phyloP scores from a whole-genome alignment of 106 monocot species.

The Dendrobium officinale region DNA sequence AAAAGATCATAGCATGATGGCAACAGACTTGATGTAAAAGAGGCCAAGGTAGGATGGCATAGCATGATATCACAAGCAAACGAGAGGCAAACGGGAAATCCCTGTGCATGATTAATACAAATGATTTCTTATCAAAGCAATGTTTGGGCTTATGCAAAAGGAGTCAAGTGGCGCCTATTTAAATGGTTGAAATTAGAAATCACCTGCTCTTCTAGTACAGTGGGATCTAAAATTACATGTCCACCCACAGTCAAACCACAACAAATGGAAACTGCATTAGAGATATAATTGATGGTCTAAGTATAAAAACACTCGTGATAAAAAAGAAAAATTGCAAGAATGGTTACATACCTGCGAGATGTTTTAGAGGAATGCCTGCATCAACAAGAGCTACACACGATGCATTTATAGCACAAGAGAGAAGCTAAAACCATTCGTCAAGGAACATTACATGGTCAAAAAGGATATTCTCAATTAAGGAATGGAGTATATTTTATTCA shows the following conservation, averaged over 20 bases:
- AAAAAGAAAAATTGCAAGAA: constrained; percentile 11
- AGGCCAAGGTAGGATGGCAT: background rate
- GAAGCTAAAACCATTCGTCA: constrained; percentile 58
- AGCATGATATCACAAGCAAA: background rate
- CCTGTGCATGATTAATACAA: background rate
- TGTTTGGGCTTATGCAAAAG: background rate
- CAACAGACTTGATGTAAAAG: background rate
- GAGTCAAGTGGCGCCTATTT: background rate
- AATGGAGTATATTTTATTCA: background rate
- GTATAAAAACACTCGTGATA: background rate
- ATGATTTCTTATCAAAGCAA: constrained; percentile 3
- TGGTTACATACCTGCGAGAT: constrained; percentile 66
- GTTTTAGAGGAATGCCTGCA: constrained; percentile 87
- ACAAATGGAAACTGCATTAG: constrained; percentile 66
- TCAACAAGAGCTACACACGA: constrained; percentile 90
- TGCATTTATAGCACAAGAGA: constrained; percentile 98
- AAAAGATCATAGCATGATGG: background rate
- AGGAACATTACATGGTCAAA: constrained; percentile 25
- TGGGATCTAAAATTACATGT: constrained; percentile 70
- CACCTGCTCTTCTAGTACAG: constrained; percentile 75
- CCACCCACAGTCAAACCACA: constrained; percentile 63
- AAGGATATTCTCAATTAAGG: background rate
- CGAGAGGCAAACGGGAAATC: background rate
- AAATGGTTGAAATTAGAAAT: constrained; percentile 4
- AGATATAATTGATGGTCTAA: background rate